Percentiles rank a stretch among this genome's conserved stretches.
Conservation (phyloP, 192 early-diverging fungal species). For the Spinellus fusiger region DNA sequence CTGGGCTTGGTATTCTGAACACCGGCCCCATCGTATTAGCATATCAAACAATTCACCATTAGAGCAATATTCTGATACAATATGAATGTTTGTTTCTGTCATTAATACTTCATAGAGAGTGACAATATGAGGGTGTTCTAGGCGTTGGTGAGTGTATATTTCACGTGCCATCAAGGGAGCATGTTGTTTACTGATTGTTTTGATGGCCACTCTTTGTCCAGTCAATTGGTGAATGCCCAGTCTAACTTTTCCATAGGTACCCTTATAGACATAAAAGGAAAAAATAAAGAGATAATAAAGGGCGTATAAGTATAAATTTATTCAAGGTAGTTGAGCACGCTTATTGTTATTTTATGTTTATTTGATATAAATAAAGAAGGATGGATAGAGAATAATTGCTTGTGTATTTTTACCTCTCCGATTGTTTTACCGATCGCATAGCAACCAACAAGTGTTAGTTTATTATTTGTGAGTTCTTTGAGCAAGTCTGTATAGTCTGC, state of each 20-base stretch:
- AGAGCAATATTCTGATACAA: slow-evolving; percentile 72
- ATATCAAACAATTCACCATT: slow-evolving; percentile 61
- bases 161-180: slow-evolving; percentile 52
- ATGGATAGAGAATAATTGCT: not conserved
- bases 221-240: slow-evolving; percentile 52
- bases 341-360: not conserved
- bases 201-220: slow-evolving; percentile 54
- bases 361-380: not conserved
- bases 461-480: slow-evolving; percentile 46
- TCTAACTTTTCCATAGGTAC: slow-evolving; percentile 63
- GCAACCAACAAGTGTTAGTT: slow-evolving; percentile 45
- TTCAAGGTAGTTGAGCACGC: not conserved
- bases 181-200: slow-evolving; percentile 54
- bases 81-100: slow-evolving; percentile 69
- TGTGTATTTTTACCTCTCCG: slow-evolving; percentile 34
- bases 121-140: slow-evolving; percentile 75
- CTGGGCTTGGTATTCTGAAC: slow-evolving; percentile 33
- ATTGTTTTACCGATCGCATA: slow-evolving; percentile 50
- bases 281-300: too few species aligned
- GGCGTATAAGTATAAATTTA: too few species aligned
- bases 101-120: slow-evolving; percentile 70
- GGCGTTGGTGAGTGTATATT: slow-evolving; percentile 57
- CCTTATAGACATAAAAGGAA: slow-evolving; percentile 21
- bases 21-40: slow-evolving; percentile 33
- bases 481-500: slow-evolving; percentile 53